Base-by-base conservation (phyloP, 2,329 filamentous ascomycete genomes). In the Blumeria graminis region DNA sequence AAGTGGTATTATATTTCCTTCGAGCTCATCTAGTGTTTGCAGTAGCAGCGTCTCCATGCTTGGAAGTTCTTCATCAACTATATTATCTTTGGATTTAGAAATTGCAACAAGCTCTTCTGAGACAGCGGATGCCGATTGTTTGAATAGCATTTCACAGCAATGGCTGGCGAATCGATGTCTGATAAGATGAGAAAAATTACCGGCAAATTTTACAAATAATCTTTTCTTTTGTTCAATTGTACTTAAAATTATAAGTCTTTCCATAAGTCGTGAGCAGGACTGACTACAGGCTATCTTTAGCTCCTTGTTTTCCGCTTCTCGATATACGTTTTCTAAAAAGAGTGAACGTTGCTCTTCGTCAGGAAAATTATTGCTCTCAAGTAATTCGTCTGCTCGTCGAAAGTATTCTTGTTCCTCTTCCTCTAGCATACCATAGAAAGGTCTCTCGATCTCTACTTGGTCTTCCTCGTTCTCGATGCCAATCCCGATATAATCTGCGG, bases 101-200 rank as follows among this genome's bases (percentile, higher is more conserved):
- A 72, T 70, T 66, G 74, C 68, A 6, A 71, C 68, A 14, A 86
- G 69, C 68, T 94, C 89, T 59, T 82, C 73, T 13, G 83, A 84
- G 39, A 94, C 84, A 10, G 84, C 71, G 0, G 85, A 82, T 0
- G 89, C 89, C 1, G 86, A 84, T 61, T 85, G 80, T 53, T 89
- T 73, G 68, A 98, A 96, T 35, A 98, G 75, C 32, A 86, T 86
- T 71, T 98, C 92, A 67, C 89, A 95, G 70, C 90, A 96, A 71
- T 98, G 92, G 59, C 89, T 94, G 5, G 92, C 92, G 65, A 98
- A 98, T 16, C 92, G 84, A 70, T 98, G 92, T 67, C 93, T 89
- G 55, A 95, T 81, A 33, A 98, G 76, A 63, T 89, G 83, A 58
- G 90, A 72, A 69, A 96, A 94, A 69, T 96, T 86, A 36, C 84